Percentiles rank a stretch among this genome's conserved stretches.
phyloP scores from a whole-genome alignment of 257 asterid species.

The Solanum chmielewskii region DNA sequence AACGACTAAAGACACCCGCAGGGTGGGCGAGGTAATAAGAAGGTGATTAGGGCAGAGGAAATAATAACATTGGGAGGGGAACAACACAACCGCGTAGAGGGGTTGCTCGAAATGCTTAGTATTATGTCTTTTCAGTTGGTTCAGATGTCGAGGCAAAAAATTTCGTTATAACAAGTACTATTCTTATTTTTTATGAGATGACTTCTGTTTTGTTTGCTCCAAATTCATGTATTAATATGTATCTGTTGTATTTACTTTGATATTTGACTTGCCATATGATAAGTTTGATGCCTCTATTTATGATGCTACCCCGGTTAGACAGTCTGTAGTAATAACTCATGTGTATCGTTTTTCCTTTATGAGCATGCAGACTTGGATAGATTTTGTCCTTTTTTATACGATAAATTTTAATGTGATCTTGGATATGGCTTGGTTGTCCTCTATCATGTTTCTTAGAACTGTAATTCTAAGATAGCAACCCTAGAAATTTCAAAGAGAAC shows the following conservation, averaged over 20 bases:
- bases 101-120: not conserved
- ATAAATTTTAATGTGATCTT: not conserved
- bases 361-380: not conserved
- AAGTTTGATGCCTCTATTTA: not conserved
- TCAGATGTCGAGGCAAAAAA: not conserved
- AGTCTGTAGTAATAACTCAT: not conserved
- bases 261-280: not conserved
- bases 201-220: too few relatives aligned
- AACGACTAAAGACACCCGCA: not conserved
- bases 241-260: too few relatives aligned
- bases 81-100: not conserved
- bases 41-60: not conserved
- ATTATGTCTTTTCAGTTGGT: not conserved
- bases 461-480: not conserved
- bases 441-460: not conserved
- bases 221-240: too few relatives aligned
- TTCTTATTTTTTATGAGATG: not conserved
- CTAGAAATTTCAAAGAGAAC: too few relatives aligned
- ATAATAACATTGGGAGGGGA: not conserved
- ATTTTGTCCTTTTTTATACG: too few relatives aligned
- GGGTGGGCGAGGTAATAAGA: not conserved
- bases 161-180: too few relatives aligned
- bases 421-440: not conserved
- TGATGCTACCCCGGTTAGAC: not conserved
- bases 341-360: not conserved